Conservation (phyloP, 805 yeast species). For the Danielia oregonensis region DNA sequence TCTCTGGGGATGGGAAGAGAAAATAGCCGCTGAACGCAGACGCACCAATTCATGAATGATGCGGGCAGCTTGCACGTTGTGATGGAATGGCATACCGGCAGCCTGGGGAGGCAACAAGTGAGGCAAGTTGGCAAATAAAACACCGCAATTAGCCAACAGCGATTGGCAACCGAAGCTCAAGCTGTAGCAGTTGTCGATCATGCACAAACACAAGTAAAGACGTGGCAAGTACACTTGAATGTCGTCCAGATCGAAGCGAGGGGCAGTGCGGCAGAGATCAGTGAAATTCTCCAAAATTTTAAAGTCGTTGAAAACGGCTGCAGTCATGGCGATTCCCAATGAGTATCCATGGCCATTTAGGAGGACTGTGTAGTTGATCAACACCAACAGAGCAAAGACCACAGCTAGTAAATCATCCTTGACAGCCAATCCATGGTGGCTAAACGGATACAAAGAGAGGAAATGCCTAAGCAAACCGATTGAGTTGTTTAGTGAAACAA, state of each 20-base stretch:
- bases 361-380: constrained; percentile 53
- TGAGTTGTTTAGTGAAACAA: constrained; percentile 28
- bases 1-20: not conserved
- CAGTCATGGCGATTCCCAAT: constrained; percentile 47
- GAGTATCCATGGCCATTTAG: constrained; percentile 60
- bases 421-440: constrained; percentile 7
- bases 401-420: constrained; percentile 26
- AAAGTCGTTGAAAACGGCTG: constrained; percentile 40
- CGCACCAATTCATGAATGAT: constrained; percentile 4
- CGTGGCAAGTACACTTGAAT: constrained; percentile 28
- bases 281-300: constrained; percentile 44
- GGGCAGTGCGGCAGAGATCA: constrained; percentile 14
- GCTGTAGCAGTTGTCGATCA: constrained; percentile 50
- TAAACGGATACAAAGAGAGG: constrained; percentile 34
- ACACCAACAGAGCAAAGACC: constrained; percentile 27
- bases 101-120: not conserved
- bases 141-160: constrained; percentile 4
- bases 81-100: constrained; percentile 2
- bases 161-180: constrained; percentile 48
- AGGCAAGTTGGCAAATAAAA: constrained; percentile 1
- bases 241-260: constrained; percentile 8
- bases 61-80: constrained; percentile 5
- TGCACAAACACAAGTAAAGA: constrained; percentile 44
- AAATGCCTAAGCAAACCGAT: constrained; percentile 32
- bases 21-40: not conserved